Evolutionary conservation across 2,329 filamentous ascomycete species (phyloP), one percentile per base, ranked within the genome.

Genomic region (Ceratocystis papillata): DNA sequence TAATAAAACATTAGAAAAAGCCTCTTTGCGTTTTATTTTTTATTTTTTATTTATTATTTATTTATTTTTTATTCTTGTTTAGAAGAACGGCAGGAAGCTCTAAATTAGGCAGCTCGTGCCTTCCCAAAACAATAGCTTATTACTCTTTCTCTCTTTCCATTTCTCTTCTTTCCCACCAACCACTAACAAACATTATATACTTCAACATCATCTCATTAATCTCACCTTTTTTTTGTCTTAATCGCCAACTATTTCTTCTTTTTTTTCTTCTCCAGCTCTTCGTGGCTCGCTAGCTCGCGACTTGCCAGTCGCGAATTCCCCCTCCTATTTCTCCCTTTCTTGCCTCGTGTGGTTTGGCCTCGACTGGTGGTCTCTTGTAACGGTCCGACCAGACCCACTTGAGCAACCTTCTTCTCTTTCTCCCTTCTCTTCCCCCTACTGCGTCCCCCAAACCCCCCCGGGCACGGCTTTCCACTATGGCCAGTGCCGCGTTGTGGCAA

Each of bases 401-500:
- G 37, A 48, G 10, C 22, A 20, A n/a, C 17, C 41, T 53, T 17
- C 28, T 22, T 61, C 41, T 44, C 17, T 20, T 63, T 63, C 1
- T 41, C n/a, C 44, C 33, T 53, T n/a, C 28, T 57, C 10, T 33
- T n/a, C 10, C 25, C 17, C 17, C 28, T 6, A 4, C 20, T 8
- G 1, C 7, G 20, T 17, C 28, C 15, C 59, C 59, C 5, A 2
- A 28, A 28, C 2, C 8, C 25, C 53, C 53, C 22, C 45, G 20
- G 44, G 17, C 60, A 65, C 66, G 63, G 66, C 66, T 63, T 41
- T 60, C 66, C 60, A 60, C 66, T 63, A 67, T 67, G 66, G 64
- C 66, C 25, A 65, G 63, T 41, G 66, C 66, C 61, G 66, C 66
- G 48, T 61, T 67, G 30, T 67, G 66, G 66, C 63, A 65, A 53